A percentile compares a stretch with the other conserved stretches of the same genome.
Conservation (phyloP, 768 basidiomycete genomes). For the Trichaptum fuscoviolaceum region DNA sequence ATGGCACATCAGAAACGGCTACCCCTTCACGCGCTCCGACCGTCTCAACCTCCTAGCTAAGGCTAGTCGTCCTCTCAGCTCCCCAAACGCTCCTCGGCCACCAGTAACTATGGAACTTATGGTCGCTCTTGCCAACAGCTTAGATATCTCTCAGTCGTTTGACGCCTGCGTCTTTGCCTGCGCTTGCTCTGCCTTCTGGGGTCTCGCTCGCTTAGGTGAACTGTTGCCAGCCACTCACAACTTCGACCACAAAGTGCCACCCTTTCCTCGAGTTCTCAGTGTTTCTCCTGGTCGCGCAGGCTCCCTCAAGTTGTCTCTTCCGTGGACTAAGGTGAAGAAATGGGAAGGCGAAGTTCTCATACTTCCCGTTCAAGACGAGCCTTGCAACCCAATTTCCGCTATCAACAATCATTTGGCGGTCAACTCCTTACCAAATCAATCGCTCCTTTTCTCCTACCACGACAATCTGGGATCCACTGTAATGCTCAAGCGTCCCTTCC, state of each 20-base stretch:
- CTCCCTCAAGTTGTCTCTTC: too few species aligned
- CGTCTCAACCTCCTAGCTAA: not conserved
- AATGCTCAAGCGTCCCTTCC: not conserved
- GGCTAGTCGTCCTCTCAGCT: not conserved
- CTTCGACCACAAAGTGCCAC: not conserved
- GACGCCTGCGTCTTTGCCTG: conserved; percentile 37
- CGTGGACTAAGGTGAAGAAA: not conserved
- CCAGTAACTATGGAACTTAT: conserved; percentile 32
- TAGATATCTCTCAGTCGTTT: conserved; percentile 27
- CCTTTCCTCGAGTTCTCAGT: too few species aligned
- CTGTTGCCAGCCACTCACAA: conserved; percentile 8
- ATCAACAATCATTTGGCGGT: not conserved
- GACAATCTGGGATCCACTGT: not conserved
- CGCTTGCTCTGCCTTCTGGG: conserved; percentile 33
- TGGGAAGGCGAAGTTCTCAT: not conserved
- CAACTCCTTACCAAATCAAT: not conserved
- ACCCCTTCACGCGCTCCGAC: not conserved
- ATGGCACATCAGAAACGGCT: not conserved
- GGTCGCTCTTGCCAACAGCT: conserved; percentile 12
- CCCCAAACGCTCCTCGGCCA: conserved; percentile 23
- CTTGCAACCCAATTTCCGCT: not conserved
- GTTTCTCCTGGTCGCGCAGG: not conserved
- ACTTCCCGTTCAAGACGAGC: not conserved
- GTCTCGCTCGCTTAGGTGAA: conserved; percentile 35
- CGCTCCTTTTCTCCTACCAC: not conserved